phyloP scores from a whole-genome alignment of 1,284 basidiomycete species.

The Coniferiporia sulphurascens region DNA sequence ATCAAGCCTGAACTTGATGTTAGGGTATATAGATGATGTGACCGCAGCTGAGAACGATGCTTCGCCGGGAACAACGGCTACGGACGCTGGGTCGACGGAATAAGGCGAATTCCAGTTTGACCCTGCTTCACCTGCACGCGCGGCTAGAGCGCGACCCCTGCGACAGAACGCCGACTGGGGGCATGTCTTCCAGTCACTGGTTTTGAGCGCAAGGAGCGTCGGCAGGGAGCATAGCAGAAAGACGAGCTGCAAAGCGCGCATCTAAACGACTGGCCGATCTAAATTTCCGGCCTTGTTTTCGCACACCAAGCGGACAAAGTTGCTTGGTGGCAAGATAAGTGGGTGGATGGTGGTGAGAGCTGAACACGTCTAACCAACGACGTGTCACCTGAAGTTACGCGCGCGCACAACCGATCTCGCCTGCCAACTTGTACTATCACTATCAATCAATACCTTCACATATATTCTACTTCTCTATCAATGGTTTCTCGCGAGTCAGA shows the following conservation, averaged over 20 bases:
- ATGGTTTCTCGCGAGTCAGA: too few relatives aligned
- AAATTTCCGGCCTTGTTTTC: not conserved
- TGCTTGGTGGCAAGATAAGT: not conserved
- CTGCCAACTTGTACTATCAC: too few relatives aligned
- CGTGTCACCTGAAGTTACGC: not conserved
- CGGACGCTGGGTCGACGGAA: conserved; percentile 53
- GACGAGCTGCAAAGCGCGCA: conserved; percentile 4
- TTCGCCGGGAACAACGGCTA: conserved; percentile 47
- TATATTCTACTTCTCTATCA: too few relatives aligned
- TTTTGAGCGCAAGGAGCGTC: conserved; percentile 52
- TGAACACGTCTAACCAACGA: not conserved
- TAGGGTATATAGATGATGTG: conserved; percentile 76
- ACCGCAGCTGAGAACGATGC: conserved; percentile 68
- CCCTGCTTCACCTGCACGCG: conserved; percentile 54
- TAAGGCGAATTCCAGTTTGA: conserved; percentile 80
- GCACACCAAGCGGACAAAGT: not conserved
- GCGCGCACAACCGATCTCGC: not conserved
- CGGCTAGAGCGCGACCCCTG: conserved; percentile 75
- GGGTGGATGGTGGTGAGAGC: not conserved
- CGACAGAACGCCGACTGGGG: conserved; percentile 88
- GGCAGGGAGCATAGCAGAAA: conserved; percentile 29
- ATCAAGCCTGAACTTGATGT: conserved; percentile 75
- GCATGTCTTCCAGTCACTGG: conserved; percentile 89
- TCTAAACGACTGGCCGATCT: not conserved
- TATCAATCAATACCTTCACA: too few relatives aligned